Evolutionary conservation across 2,329 filamentous ascomycete species (phyloP).

Genomic region (Claviceps sp.): DNA sequence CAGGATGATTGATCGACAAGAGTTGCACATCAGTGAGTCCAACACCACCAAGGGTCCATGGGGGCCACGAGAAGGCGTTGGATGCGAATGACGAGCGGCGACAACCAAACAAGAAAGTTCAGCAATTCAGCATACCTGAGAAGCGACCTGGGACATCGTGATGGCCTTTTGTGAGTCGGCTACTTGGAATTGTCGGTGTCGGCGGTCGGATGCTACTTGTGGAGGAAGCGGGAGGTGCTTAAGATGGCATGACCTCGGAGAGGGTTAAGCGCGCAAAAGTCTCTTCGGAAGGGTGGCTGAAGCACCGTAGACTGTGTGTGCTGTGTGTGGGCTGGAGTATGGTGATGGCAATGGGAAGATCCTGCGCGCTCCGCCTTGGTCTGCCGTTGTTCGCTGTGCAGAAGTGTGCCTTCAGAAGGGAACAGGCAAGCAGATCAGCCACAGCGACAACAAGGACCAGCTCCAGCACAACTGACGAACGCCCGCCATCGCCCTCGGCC

Average conservation of each 20-base stretch:
- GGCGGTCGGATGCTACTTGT: slow-evolving; percentile 20
- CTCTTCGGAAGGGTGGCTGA: slow-evolving; percentile 8
- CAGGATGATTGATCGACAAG: neutral
- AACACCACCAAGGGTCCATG: neutral
- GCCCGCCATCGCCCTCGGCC: neutral
- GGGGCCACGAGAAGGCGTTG: neutral
- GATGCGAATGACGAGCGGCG: neutral
- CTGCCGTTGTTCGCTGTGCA: neutral
- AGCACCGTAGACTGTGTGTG: neutral
- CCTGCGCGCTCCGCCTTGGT: slow-evolving; percentile 8
- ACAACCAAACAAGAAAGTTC: neutral
- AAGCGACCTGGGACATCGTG: slow-evolving; percentile 47
- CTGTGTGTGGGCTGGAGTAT: slow-evolving; percentile 1
- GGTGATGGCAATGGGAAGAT: slow-evolving; percentile 9
- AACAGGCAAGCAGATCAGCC: too few relatives aligned
- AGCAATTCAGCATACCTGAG: slow-evolving; percentile 37
- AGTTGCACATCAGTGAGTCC: neutral
- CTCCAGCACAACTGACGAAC: neutral
- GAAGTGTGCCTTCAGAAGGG: neutral
- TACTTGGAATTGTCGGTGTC: slow-evolving; percentile 30
- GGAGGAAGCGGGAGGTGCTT: slow-evolving; percentile 17
- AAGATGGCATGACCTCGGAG: slow-evolving; percentile 27
- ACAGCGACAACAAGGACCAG: too few relatives aligned
- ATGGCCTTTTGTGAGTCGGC: slow-evolving; percentile 19
- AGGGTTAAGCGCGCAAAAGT: slow-evolving; percentile 10